Conservation (phyloP, 2,329 filamentous ascomycete genomes). For the Aspergillus awamori region DNA sequence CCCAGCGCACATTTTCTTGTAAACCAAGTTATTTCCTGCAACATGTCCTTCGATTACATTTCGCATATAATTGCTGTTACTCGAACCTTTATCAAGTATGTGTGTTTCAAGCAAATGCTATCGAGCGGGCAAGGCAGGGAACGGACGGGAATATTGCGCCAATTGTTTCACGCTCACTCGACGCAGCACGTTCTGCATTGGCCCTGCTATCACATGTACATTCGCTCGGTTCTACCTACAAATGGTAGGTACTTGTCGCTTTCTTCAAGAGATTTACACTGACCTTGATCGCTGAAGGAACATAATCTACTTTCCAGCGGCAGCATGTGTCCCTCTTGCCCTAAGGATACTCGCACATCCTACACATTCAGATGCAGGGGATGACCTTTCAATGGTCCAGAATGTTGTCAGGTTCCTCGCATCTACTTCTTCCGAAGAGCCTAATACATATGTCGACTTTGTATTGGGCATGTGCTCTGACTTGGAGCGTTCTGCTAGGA, state of each 20-base stretch:
- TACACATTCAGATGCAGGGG: not conserved
- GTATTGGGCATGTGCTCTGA: constrained; percentile 19
- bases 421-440: constrained; percentile 14
- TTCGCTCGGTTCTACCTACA: constrained; percentile 13
- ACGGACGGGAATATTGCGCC: not conserved
- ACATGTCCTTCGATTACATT: constrained; percentile 21
- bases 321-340: constrained; percentile 16
- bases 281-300: constrained; percentile 8
- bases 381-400: constrained; percentile 8
- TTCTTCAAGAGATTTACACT: not conserved
- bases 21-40: constrained; percentile 10
- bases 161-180: constrained; percentile 3
- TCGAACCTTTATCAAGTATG: constrained; percentile 21
- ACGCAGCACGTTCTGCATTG: constrained; percentile 17
- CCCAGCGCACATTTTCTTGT: constrained; percentile 4
- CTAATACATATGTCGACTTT: constrained; percentile 20
- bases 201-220: not conserved
- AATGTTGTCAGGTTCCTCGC: constrained; percentile 11
- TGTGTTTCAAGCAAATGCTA: not conserved
- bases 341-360: constrained; percentile 1
- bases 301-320: constrained; percentile 20
- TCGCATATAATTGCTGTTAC: constrained; percentile 23
- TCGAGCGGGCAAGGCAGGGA: not conserved
- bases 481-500: constrained; percentile 11
- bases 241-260: constrained; percentile 3